phyloP scores from a whole-genome alignment of 495 filamentous ascomycete species.

The Schizothecium vesticola region DNA sequence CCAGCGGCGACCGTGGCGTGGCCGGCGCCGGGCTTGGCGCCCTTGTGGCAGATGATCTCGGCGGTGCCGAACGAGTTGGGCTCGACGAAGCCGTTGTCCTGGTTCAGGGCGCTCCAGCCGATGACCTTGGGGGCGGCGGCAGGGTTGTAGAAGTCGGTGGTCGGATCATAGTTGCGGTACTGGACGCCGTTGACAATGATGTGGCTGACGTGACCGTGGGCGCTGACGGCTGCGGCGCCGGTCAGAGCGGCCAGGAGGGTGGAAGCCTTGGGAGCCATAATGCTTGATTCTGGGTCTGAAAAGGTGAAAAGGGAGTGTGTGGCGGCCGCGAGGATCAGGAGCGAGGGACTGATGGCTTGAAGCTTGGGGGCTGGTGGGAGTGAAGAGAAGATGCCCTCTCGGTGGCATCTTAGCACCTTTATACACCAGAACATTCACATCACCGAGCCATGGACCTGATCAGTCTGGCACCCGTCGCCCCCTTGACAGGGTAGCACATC shows the following conservation, averaged over 20 bases:
- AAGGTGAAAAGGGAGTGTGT: neutral
- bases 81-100: slow-evolving; percentile 57
- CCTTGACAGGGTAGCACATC: neutral
- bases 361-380: neutral
- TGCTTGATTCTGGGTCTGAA: neutral
- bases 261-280: slow-evolving; percentile 21
- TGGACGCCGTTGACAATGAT: slow-evolving; percentile 55
- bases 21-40: slow-evolving; percentile 33
- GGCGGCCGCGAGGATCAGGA: neutral
- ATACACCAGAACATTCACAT: neutral
- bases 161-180: slow-evolving; percentile 41
- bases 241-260: slow-evolving; percentile 42
- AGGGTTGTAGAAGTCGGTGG: slow-evolving; percentile 30
- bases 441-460: neutral
- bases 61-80: slow-evolving; percentile 37
- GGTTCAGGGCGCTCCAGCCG: slow-evolving; percentile 50
- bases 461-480: neutral
- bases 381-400: neutral
- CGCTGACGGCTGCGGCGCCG: slow-evolving; percentile 49
- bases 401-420: neutral
- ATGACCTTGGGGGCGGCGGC: slow-evolving; percentile 43
- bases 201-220: slow-evolving; percentile 57
- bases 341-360: slow-evolving; percentile 1
- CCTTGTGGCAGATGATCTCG: slow-evolving; percentile 51
- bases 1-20: slow-evolving; percentile 42